These are phyloP conservation scores for Aspergillus nidulans DNA, from an alignment of 495 filamentous ascomycete genomes.

Conservation along the genomic window DNA sequence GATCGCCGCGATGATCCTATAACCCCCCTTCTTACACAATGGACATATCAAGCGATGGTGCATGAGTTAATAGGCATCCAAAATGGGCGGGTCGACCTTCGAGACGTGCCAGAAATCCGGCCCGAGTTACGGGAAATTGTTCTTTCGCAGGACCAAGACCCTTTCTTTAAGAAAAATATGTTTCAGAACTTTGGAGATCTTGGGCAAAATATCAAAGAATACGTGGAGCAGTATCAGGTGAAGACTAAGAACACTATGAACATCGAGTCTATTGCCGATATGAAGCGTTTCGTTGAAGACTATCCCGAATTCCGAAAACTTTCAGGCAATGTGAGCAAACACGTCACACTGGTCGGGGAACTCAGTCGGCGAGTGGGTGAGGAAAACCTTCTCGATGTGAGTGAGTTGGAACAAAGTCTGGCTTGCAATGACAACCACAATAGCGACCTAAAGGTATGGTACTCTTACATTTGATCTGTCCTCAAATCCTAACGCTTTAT, in stretches of 20 bases:
- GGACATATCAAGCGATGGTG: slow-evolving; percentile 99
- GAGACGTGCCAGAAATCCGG: slow-evolving; percentile 79
- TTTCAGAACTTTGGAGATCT: slow-evolving; percentile 97
- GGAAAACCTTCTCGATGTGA: slow-evolving; percentile 84
- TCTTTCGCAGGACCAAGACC: slow-evolving; percentile 94
- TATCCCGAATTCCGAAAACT: slow-evolving; percentile 97
- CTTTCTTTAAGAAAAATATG: slow-evolving; percentile 99
- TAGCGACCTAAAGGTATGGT: slow-evolving; percentile 72
- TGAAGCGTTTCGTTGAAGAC: slow-evolving; percentile 99
- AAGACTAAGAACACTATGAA: slow-evolving; percentile 90
- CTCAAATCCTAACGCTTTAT: background rate
- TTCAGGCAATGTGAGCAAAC: slow-evolving; percentile 96
- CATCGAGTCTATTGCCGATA: slow-evolving; percentile 93
- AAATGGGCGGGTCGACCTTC: slow-evolving; percentile 86
- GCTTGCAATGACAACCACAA: slow-evolving; percentile 95
- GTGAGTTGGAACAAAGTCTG: slow-evolving; percentile 93
- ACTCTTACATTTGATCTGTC: background rate
- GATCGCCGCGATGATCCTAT: slow-evolving; percentile 94
- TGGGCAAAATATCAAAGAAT: slow-evolving; percentile 96
- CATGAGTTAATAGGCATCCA: slow-evolving; percentile 91
- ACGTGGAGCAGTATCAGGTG: slow-evolving; percentile 94
- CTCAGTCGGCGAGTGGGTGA: slow-evolving; percentile 80
- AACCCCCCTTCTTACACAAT: slow-evolving; percentile 92
- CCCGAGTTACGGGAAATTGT: slow-evolving; percentile 94
- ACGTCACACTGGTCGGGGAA: slow-evolving; percentile 92